Evolutionary conservation across 2,329 filamentous ascomycete species (phyloP), one percentile per base, ranked within the genome.

Genomic region (Fusarium poae): DNA sequence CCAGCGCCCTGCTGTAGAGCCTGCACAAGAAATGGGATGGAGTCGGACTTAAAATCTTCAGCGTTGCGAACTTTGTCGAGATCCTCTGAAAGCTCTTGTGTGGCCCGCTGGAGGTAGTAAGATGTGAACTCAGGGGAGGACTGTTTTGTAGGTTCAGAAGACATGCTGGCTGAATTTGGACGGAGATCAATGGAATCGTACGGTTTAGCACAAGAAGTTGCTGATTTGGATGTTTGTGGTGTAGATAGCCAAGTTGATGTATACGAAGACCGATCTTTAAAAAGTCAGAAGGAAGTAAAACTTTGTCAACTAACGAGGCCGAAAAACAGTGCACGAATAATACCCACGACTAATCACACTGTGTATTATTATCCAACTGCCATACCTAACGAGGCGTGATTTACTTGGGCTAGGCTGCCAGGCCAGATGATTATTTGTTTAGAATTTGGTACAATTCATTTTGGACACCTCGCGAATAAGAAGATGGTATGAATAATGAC

Each of bases 31-130:
- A 92, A 85, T 7, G 84, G 82, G 30, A 93, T 84, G 5, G 86
- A 86, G 52, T 88, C 88, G 61, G 82, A 82, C 75, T 88, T 89
- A 80, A 93, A 94, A 78, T 94, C 92, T 71, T 88, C 86, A 12
- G 91, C 89, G 10, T 73, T 78, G 68, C 91, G 87, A 65, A 93
- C 82, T 77, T 88, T 88, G 79, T 92, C 89, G 37, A 94, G 83
- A 76, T 94, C 92, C 70, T 93, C 89, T 15, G 89, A 88, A 57
- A 94, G 88, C 76, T 94, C 91, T 51, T 84, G 82, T 1, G 91
- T 92, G 8, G 89, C 82, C 62, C 87, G 88, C 72, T 91, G 88
- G 46, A 94, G 85, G 77, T 93, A 93, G 76, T 88, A 90, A 12
- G 88, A 82, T 11, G 85, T 82, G 78, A 92, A 93, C 25, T 82